Conservation (phyloP, 805 yeast species). For the Scheffersomyces ergatensis region DNA sequence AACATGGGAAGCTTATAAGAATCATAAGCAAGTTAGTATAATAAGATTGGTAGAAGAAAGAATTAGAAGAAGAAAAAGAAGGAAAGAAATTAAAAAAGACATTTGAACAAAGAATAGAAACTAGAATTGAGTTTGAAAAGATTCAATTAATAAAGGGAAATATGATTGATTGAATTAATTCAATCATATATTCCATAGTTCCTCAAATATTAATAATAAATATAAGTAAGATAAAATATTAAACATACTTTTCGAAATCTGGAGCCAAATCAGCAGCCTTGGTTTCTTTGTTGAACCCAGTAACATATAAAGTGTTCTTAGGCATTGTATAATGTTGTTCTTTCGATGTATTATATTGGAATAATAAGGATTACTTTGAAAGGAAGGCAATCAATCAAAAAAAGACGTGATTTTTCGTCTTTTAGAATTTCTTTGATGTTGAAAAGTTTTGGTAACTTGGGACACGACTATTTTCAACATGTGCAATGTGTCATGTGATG, state of each 20-base stretch:
- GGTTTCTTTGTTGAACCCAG: conserved; percentile 54
- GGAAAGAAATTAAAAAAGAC: too few species aligned
- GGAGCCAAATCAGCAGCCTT: conserved; percentile 59
- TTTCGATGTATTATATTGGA: not conserved
- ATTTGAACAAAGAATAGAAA: too few species aligned
- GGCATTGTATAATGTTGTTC: conserved; percentile 28
- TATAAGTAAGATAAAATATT: not conserved
- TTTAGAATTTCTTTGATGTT: too few species aligned
- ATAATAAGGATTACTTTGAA: too few species aligned
- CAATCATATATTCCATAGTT: too few species aligned
- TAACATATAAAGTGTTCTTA: conserved; percentile 50
- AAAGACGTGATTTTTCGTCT: too few species aligned
- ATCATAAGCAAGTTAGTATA: not conserved
- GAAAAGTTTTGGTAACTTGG: too few species aligned
- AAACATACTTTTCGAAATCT: conserved; percentile 58
- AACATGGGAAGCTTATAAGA: not conserved
- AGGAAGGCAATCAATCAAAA: too few species aligned
- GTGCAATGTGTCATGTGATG: too few species aligned
- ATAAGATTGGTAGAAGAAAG: not conserved
- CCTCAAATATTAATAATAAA: too few species aligned
- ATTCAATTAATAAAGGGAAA: not conserved
- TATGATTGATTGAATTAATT: not conserved
- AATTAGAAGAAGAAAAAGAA: not conserved
- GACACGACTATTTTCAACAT: too few species aligned
- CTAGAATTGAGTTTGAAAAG: not conserved